These are phyloP conservation scores for Adansonia madagascariensis DNA, from an alignment of 441 rosid genomes.

Conservation along the genomic window DNA sequence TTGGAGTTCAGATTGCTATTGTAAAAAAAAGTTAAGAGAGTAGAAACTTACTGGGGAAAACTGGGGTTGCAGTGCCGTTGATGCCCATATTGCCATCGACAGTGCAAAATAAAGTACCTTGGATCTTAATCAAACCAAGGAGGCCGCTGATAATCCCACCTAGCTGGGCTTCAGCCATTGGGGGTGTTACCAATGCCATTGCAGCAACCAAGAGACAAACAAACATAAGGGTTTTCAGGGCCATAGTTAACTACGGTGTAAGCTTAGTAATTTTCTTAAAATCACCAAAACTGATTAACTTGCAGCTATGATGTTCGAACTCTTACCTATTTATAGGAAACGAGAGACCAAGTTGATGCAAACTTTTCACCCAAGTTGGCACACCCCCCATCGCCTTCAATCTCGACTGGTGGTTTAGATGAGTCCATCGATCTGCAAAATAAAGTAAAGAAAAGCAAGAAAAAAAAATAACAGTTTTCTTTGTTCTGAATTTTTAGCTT, in stretches of 20 bases:
- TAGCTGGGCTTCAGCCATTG: constrained; percentile 40
- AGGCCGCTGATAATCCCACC: constrained; percentile 36
- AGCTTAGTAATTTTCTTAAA: background rate
- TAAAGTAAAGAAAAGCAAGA: background rate
- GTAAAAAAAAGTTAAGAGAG: too few relatives aligned
- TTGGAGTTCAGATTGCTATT: too few relatives aligned
- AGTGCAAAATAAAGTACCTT: constrained; percentile 47
- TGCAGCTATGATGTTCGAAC: background rate
- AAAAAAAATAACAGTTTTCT: background rate
- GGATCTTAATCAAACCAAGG: constrained; percentile 41
- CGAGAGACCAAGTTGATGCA: constrained; percentile 33
- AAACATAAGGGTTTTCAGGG: constrained; percentile 36
- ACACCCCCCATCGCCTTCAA: background rate
- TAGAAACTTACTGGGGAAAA: constrained; percentile 44
- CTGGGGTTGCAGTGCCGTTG: constrained; percentile 44
- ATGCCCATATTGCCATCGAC: constrained; percentile 37
- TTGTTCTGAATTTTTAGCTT: constrained; percentile 13
- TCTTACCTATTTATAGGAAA: constrained; percentile 31
- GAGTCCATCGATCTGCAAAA: background rate
- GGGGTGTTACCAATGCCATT: constrained; percentile 23
- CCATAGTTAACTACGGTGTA: constrained; percentile 28
- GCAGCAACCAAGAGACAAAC: constrained; percentile 27
- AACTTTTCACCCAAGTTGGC: constrained; percentile 9
- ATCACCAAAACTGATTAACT: background rate
- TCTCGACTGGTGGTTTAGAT: constrained; percentile 1